phyloP scores from a whole-genome alignment of 176 grass and related monocot genomes.

The Eremochloa ophiuroides region DNA sequence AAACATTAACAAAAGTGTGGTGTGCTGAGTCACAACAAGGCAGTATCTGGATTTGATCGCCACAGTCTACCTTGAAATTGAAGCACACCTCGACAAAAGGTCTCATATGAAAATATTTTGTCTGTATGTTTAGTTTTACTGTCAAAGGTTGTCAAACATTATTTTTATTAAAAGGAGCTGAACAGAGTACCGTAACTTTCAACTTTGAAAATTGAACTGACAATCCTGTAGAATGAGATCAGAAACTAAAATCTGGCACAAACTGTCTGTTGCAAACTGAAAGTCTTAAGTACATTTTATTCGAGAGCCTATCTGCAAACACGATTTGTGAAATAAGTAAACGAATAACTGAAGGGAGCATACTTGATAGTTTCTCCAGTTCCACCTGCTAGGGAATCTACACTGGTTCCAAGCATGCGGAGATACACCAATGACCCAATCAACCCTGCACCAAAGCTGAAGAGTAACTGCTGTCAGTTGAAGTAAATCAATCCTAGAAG shows the following conservation, averaged over 20 bases:
- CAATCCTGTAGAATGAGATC: slow-evolving; percentile 2
- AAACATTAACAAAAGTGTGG: background rate
- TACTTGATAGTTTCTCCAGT: slow-evolving; percentile 76
- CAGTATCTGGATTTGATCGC: background rate
- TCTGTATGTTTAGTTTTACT: background rate
- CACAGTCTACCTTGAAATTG: background rate
- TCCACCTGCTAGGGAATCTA: slow-evolving; percentile 89
- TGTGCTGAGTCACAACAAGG: background rate
- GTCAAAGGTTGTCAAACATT: background rate
- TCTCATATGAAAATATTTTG: background rate
- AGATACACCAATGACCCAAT: slow-evolving; percentile 90
- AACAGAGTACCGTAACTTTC: background rate
- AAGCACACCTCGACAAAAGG: background rate
- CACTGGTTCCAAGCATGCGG: slow-evolving; percentile 86
- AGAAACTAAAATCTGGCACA: background rate
- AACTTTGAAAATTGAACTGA: background rate
- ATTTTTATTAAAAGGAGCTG: background rate
- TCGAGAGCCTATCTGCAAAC: background rate
- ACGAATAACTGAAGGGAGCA: slow-evolving; percentile 8
- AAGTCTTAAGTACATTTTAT: background rate
- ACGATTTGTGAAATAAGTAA: background rate
- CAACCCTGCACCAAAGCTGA: slow-evolving; percentile 82
- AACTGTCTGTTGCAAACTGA: slow-evolving; percentile 7
- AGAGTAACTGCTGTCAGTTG: slow-evolving; percentile 27
- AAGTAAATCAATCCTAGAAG: background rate